phyloP scores from a whole-genome alignment of 306 rosid genomes.

The Rubus idaeus region DNA sequence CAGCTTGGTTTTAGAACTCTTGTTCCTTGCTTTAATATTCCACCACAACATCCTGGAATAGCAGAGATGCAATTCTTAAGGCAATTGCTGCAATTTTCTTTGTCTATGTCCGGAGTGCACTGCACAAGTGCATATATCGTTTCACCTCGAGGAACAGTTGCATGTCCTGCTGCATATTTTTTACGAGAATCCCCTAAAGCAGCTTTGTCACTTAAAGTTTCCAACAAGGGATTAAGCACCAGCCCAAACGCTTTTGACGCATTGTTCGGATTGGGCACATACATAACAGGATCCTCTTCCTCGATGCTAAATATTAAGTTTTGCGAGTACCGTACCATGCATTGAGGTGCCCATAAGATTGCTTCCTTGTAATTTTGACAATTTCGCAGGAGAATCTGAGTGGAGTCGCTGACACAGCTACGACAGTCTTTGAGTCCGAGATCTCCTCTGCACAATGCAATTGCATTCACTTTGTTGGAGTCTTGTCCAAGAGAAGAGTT shows the following conservation, averaged over 20 bases:
- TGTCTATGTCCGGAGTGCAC: slow-evolving; percentile 9
- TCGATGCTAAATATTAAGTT: neutral
- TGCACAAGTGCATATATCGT: slow-evolving; percentile 14
- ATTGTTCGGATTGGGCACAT: neutral
- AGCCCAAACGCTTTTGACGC: neutral
- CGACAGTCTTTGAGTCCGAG: neutral
- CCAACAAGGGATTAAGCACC: neutral
- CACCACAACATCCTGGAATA: neutral
- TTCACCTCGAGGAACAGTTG: neutral
- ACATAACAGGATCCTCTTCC: neutral
- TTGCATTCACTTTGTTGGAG: neutral
- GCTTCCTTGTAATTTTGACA: neutral
- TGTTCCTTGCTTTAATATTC: no score
- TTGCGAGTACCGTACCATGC: slow-evolving; percentile 16
- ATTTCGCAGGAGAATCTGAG: neutral
- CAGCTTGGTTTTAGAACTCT: slow-evolving; percentile 8
- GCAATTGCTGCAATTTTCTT: neutral
- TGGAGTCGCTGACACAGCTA: neutral
- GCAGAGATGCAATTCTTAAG: neutral
- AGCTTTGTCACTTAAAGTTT: neutral
- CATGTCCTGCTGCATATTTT: slow-evolving; percentile 8
- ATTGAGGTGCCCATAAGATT: neutral
- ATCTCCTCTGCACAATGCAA: slow-evolving; percentile 11
- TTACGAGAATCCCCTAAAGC: neutral
- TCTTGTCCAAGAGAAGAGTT: slow-evolving; percentile 1